phyloP scores from a whole-genome alignment of 208 protist genomes.

The Crithidia brevicula region DNA sequence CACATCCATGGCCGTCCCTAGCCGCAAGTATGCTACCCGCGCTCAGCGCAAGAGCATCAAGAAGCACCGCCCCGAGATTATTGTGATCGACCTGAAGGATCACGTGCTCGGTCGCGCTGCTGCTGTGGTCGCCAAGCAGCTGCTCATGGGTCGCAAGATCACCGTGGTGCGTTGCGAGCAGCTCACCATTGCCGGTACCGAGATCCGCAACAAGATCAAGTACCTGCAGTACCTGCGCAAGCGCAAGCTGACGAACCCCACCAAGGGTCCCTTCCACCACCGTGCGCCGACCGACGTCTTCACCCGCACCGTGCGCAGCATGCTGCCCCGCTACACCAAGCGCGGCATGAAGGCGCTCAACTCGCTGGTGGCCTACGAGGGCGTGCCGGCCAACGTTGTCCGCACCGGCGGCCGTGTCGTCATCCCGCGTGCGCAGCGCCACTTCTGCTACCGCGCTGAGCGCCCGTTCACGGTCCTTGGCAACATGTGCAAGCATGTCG shows the following conservation, averaged over 20 bases:
- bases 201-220: slow-evolving; percentile 99
- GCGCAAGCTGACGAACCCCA: slow-evolving; percentile 97
- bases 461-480: slow-evolving; percentile 85
- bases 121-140: slow-evolving; percentile 97
- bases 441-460: slow-evolving; percentile 74
- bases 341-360: slow-evolving; percentile 78
- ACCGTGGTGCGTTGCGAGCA: slow-evolving; percentile 98
- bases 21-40: slow-evolving; percentile 65
- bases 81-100: slow-evolving; percentile 97
- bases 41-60: slow-evolving; percentile 75
- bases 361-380: slow-evolving; percentile 84
- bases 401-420: slow-evolving; percentile 67
- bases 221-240: slow-evolving; percentile 95
- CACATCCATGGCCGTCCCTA: slow-evolving; percentile 64
- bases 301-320: slow-evolving; percentile 95
- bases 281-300: slow-evolving; percentile 97
- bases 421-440: slow-evolving; percentile 80
- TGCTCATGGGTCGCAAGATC: slow-evolving; percentile 97
- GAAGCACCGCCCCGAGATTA: slow-evolving; percentile 85
- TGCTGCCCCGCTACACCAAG: slow-evolving; percentile 96
- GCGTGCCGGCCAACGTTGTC: slow-evolving; percentile 73
- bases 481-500: slow-evolving; percentile 89
- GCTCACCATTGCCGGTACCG: slow-evolving; percentile 94
- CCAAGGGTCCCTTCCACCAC: slow-evolving; percentile 97
- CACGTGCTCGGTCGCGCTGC: slow-evolving; percentile 98